A percentile compares a stretch with the other conserved stretches of the same genome.
Conservation (phyloP, 306 rosid species). For the Oemleria cerasiformis region DNA sequence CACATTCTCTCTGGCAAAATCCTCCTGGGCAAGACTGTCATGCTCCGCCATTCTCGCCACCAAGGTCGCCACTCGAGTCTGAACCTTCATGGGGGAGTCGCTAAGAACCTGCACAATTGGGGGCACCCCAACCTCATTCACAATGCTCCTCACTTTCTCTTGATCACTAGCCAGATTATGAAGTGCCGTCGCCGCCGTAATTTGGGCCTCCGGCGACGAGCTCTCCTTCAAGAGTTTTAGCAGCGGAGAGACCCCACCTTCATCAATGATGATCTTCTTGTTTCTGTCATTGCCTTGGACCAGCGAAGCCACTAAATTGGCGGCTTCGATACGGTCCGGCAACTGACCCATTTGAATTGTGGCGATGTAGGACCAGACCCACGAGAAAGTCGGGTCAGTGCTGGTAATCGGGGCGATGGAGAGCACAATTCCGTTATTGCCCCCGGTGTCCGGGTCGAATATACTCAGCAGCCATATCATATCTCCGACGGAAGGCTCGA, state of each 20-base stretch:
- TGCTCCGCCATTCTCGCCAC: constrained; percentile 68
- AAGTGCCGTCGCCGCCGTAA: constrained; percentile 52
- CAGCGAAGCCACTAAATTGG: constrained; percentile 51
- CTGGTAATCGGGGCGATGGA: constrained; percentile 75
- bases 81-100: constrained; percentile 61
- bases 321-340: constrained; percentile 55
- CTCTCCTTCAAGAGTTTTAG: constrained; percentile 63
- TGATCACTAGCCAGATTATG: constrained; percentile 44
- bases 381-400: constrained; percentile 70
- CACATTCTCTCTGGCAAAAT: constrained; percentile 65
- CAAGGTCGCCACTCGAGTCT: constrained; percentile 47
- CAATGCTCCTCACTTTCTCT: constrained; percentile 51
- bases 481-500: constrained; percentile 69
- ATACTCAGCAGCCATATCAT: constrained; percentile 65
- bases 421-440: constrained; percentile 38
- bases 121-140: constrained; percentile 50
- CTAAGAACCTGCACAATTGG: constrained; percentile 51
- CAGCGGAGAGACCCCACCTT: constrained; percentile 59
- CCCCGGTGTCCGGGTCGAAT: constrained; percentile 40
- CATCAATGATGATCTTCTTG: constrained; percentile 69
- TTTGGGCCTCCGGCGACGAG: constrained; percentile 46
- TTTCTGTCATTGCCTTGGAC: constrained; percentile 66
- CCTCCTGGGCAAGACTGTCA: constrained; percentile 58
- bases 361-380: constrained; percentile 81
- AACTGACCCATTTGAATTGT: constrained; percentile 64